phyloP scores from a whole-genome alignment of 1,284 basidiomycete genomes.

The Leccinum subrobustum region DNA sequence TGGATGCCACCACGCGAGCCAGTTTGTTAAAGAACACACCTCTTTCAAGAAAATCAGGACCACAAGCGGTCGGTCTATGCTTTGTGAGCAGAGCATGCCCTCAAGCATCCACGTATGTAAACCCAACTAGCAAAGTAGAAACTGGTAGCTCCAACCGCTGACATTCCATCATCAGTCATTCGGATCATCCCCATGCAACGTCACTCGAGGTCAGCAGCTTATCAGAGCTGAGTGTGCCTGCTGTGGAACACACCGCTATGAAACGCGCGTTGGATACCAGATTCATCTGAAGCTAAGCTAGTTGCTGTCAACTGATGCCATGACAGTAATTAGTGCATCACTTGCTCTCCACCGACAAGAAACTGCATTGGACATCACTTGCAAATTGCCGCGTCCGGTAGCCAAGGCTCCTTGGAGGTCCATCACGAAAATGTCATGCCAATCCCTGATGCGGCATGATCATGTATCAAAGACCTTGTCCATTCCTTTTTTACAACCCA shows the following conservation, averaged over 20 bases:
- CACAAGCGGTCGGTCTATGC: background rate
- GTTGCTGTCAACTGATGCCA: background rate
- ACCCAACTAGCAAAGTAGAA: background rate
- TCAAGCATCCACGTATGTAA: background rate
- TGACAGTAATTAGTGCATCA: background rate
- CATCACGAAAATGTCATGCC: background rate
- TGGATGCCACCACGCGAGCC: background rate
- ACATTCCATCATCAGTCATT: background rate
- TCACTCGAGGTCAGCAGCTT: background rate
- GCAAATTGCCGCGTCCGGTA: background rate
- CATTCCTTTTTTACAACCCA: background rate
- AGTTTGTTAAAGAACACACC: background rate
- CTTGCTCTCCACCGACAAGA: background rate
- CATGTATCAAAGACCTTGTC: background rate
- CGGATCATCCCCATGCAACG: background rate
- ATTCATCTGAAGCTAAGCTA: background rate
- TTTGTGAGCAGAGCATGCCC: conserved; percentile 1
- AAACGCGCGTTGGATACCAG: background rate
- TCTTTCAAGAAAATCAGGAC: background rate
- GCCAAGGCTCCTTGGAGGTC: background rate
- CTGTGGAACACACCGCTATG: background rate
- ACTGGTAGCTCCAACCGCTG: background rate
- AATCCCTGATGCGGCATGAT: background rate
- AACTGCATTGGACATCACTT: background rate
- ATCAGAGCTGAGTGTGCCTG: background rate